Percentiles rank a stretch among this genome's conserved stretches.
phyloP scores from a whole-genome alignment of 75 land plant genomes.

The Picea sitchensis region DNA sequence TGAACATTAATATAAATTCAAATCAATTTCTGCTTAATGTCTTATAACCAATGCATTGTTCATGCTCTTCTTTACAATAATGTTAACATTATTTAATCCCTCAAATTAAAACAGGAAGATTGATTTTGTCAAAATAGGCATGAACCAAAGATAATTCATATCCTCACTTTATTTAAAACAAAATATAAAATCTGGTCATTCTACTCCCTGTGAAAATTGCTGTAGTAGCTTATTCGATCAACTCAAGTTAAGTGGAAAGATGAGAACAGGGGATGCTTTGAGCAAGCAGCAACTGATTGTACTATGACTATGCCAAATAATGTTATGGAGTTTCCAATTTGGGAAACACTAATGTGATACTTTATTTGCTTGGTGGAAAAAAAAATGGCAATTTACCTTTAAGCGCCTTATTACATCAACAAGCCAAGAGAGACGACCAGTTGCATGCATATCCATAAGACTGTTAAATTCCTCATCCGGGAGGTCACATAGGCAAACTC shows the following conservation, averaged over 20 bases:
- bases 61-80: neutral
- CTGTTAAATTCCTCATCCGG: slow-evolving; percentile 40
- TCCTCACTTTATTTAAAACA: neutral
- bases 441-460: slow-evolving; percentile 67
- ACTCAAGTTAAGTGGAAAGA: neutral
- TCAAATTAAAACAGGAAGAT: neutral
- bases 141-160: neutral
- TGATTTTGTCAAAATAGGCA: neutral
- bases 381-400: slow-evolving; percentile 47
- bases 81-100: neutral
- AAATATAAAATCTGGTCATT: neutral
- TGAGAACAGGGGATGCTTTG: too few species aligned
- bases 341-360: neutral
- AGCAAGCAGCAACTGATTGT: too few species aligned
- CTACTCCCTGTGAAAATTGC: neutral
- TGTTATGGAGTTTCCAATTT: too few species aligned
- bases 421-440: slow-evolving; percentile 70
- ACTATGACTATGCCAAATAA: too few species aligned
- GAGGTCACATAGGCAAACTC: slow-evolving; percentile 75
- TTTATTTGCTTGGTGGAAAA: slow-evolving; percentile 4
- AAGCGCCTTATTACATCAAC: slow-evolving; percentile 71
- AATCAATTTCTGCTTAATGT: too few species aligned
- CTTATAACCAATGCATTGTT: neutral
- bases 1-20: too few species aligned
- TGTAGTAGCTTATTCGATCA: neutral